Base-by-base conservation (phyloP, 148 eudicot genomes). In the Linanthus parryae region DNA sequence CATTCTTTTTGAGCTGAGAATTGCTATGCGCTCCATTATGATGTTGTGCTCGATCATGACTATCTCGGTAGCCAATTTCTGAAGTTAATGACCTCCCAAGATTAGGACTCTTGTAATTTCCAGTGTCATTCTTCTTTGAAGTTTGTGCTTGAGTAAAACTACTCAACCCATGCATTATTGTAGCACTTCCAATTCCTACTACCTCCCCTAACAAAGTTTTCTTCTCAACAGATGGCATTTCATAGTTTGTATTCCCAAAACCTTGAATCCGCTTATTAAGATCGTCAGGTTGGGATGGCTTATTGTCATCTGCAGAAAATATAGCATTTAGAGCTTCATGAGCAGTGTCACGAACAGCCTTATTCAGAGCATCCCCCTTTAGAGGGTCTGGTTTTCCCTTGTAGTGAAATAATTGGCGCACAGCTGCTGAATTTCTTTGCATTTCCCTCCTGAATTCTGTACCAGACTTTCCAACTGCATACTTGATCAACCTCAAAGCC, bases 391-490 rank as follows among this genome's bases (percentile, higher is more conserved):
- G 68, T 44, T 79, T 69, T 48, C 96, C 96, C 69, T 71, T 88
- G 72, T 88, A 75, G 66, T 88, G 94, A 55, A 84, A 76, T 61
- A 88, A 61, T 57, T 88, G 94, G 25, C 86, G 79, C 48, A 88
- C 78, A 31, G 96, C 84, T 73, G 82, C 94, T 3, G 96, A 84
- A 64, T 88, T 80, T 75, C 96, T 79, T 69, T 88, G 96, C 94
- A 88, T 84, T 65, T 84, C 96, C 66, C 94, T 84, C 71, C 82
- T 81, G 57, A 88, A 88, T 63, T 88, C 96, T 42, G 79, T 57
- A 41, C 94, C 94, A 11, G 96, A 84, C 63, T 88, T 88, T 51
- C 76, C 84, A 48, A 88, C 94, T 50, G 86, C 71, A 79, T 84
- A 84, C 64, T 88, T 88, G 59, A 88, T 84, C 38, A 84, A 60